Percentiles rank a stretch among this genome's conserved stretches.
These are phyloP conservation scores for Chytriomyces hyalinus DNA, from an alignment of 192 early-diverging fungal species.

Conservation along the genomic window DNA sequence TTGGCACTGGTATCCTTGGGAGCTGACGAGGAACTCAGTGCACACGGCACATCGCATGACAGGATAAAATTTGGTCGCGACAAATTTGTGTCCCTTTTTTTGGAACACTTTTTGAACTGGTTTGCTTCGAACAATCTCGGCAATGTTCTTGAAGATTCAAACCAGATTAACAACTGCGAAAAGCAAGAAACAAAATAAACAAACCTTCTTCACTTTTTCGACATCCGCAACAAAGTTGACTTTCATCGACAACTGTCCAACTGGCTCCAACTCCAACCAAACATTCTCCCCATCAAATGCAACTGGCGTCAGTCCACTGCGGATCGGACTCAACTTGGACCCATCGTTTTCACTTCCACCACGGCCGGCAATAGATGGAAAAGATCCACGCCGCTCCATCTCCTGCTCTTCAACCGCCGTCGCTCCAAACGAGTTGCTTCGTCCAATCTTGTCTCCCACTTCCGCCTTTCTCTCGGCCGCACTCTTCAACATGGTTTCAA, in stretches of 20 bases:
- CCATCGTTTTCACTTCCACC: not conserved
- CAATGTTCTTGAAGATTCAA: constrained; percentile 22
- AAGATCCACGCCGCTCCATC: not conserved
- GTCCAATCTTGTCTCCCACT: not conserved
- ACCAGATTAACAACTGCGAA: not conserved
- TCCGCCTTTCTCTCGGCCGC: not conserved
- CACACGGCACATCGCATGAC: constrained; percentile 98
- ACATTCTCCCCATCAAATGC: constrained; percentile 66
- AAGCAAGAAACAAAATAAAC: not conserved
- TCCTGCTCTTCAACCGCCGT: not conserved
- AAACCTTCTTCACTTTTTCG: constrained; percentile 29
- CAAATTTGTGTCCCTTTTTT: constrained; percentile 95
- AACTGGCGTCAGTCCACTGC: not conserved
- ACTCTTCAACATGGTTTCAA: constrained; percentile 70
- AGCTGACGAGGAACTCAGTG: constrained; percentile 89
- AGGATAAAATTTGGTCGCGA: constrained; percentile 86
- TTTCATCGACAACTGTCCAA: constrained; percentile 85
- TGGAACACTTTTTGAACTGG: constrained; percentile 85
- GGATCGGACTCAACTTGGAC: not conserved
- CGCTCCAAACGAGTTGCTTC: constrained; percentile 1
- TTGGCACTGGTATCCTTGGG: constrained; percentile 90
- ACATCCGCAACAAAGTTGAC: constrained; percentile 68
- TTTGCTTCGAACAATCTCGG: constrained; percentile 52
- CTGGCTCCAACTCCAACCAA: constrained; percentile 94
- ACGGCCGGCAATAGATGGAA: no score